Conservation (phyloP, 345 rosid species). For the Populus euphratica region DNA sequence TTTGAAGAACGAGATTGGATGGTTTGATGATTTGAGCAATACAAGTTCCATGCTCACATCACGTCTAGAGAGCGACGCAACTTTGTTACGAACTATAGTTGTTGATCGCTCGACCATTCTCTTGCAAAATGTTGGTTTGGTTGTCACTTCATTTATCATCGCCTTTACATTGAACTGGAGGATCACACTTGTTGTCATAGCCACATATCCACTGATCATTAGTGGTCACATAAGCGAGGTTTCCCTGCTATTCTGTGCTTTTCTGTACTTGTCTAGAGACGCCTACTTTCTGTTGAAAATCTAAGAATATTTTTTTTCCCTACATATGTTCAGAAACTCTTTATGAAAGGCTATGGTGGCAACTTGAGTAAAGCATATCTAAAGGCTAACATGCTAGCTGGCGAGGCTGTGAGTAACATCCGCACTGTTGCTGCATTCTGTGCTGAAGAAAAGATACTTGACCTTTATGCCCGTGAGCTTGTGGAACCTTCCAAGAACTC, state of each 20-base stretch:
- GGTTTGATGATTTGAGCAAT: constrained; percentile 86
- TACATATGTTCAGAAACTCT: constrained; percentile 60
- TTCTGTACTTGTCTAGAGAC: not conserved
- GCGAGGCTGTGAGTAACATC: constrained; percentile 89
- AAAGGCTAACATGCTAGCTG: constrained; percentile 93
- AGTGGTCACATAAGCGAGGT: constrained; percentile 99
- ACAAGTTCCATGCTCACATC: constrained; percentile 83
- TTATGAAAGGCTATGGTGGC: constrained; percentile 96
- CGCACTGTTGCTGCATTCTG: constrained; percentile 94
- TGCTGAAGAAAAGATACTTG: constrained; percentile 77
- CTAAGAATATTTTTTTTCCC: not conserved
- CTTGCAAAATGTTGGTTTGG: constrained; percentile 71
- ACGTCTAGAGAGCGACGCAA: constrained; percentile 78
- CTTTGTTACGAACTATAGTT: constrained; percentile 63
- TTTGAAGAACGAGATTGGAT: constrained; percentile 83
- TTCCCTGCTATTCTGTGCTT: constrained; percentile 11
- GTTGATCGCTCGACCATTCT: constrained; percentile 82
- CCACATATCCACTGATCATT: constrained; percentile 76
- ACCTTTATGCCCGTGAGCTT: constrained; percentile 71
- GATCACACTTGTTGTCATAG: constrained; percentile 78
- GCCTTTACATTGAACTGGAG: constrained; percentile 94
- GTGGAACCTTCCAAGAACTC: constrained; percentile 73
- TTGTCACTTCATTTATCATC: constrained; percentile 65
- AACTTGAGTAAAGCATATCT: constrained; percentile 89
- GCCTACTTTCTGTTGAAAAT: not conserved